Base-by-base conservation (phyloP, 1,284 basidiomycete genomes). In the Rhodofomes roseus region DNA sequence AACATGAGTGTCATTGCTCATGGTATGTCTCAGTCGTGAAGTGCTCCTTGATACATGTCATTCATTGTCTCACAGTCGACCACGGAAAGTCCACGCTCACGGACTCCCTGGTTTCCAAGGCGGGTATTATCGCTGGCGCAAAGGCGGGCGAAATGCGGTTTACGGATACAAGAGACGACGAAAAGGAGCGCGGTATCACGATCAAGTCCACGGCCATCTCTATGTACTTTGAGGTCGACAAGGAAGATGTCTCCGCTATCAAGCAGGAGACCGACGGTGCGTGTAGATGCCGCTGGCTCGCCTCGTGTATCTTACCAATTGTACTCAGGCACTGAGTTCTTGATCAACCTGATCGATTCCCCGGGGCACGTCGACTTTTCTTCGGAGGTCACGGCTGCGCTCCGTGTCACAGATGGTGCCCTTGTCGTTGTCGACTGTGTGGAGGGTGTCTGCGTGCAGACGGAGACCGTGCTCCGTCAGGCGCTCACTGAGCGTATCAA, bases 181-280 rank as follows among this genome's bases (percentile, higher is more conserved):
- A 99, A 83, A 99, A 98, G 77, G 97, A 99, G 78, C 96, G 97
- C 81, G 97, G 97, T 85, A 99, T 99, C 73, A 99, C 97, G 62
- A 99, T 99, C 83, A 99, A 99, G 82, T 99, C 97, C 54, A 99
- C 97, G 52, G 97, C 96, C 74, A 98, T 99, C 77, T 98, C 97
- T 63, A 99, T 99, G 97, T 98, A 97, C 82, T 99, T 99, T 77
- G 89, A 95, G 81, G 85, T 99, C 73, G 77, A 84, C 74, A 95
- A 97, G 83, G 96, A 98, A 20, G 92, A 96, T 65, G 72, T 96
- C 48, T 70, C 74, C 20, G 82, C 90, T 63, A 90, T 99, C 77
- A 91, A 94, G 78, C 96, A 99, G 83, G 93, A 96, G 81, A 96
- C 93, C 50, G 86, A 89, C 3, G 95, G 95, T 90, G 68, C 56